Conservation (phyloP, 73 alveolate species). For the Halteria grandinella region DNA sequence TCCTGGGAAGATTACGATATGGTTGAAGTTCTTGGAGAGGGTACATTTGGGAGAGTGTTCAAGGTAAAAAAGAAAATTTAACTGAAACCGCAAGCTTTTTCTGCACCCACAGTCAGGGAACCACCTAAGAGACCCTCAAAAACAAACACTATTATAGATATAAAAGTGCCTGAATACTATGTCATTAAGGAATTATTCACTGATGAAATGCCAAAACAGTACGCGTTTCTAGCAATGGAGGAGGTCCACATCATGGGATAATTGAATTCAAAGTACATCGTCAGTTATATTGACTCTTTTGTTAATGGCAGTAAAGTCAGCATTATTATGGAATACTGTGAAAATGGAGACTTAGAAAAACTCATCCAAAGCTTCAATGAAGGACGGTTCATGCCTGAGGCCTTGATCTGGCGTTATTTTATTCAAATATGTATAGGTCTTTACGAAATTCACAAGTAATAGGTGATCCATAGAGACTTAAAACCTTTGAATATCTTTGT, state of each 20-base stretch:
- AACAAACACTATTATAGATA: background rate
- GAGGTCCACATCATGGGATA: conserved; percentile 86
- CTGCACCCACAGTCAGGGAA: background rate
- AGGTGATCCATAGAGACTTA: conserved; percentile 89
- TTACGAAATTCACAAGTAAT: conserved; percentile 79
- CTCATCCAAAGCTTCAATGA: conserved; percentile 67
- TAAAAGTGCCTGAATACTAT: background rate
- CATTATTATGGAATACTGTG: conserved; percentile 93
- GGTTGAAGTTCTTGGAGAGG: conserved; percentile 75
- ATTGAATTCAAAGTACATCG: conserved; percentile 80
- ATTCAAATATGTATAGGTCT: conserved; percentile 84
- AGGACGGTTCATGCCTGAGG: conserved; percentile 67
- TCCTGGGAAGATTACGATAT: conserved; percentile 50
- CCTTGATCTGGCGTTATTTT: conserved; percentile 87
- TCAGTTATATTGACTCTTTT: conserved; percentile 87
- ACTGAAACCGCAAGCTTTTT: background rate
- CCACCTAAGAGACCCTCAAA: background rate
- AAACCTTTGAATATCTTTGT: conserved; percentile 84
- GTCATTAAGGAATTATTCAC: conserved; percentile 85
- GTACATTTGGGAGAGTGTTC: conserved; percentile 89
- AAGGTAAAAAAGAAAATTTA: conserved; percentile 80
- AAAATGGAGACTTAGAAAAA: conserved; percentile 87
- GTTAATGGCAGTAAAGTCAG: conserved; percentile 68
- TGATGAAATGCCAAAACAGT: conserved; percentile 74
- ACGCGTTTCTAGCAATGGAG: conserved; percentile 83